These are phyloP conservation scores for Skeletonema costatum DNA, from an alignment of 108 stramenopile species.

Conservation along the genomic window DNA sequence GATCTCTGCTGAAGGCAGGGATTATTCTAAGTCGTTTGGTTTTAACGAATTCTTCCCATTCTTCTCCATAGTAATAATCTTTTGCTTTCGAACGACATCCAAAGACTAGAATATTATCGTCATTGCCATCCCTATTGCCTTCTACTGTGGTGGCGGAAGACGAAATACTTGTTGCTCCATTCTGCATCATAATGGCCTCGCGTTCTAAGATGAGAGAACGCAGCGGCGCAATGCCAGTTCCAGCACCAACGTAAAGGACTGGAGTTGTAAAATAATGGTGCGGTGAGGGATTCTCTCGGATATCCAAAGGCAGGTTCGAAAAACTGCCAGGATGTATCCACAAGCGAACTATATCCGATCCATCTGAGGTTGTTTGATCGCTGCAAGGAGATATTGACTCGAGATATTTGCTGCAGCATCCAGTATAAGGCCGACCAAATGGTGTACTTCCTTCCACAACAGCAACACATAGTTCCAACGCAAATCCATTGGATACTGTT, in stretches of 20 bases:
- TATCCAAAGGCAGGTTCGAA: conserved; percentile 53
- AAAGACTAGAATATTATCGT: conserved; percentile 75
- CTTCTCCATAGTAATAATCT: conserved; percentile 78
- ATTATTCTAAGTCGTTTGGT: conserved; percentile 45
- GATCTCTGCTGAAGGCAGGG: conserved; percentile 80
- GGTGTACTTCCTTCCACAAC: conserved; percentile 76
- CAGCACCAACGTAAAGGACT: conserved; percentile 77
- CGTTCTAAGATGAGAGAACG: conserved; percentile 78
- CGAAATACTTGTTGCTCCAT: neutral
- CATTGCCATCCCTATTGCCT: conserved; percentile 3
- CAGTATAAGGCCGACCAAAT: conserved; percentile 70
- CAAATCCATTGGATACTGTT: conserved; percentile 34
- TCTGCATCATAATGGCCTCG: conserved; percentile 30
- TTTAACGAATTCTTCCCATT: conserved; percentile 58
- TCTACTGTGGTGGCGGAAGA: neutral
- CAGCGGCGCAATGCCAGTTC: conserved; percentile 86
- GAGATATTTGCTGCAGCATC: conserved; percentile 74
- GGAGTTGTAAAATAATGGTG: conserved; percentile 54
- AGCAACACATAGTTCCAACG: conserved; percentile 76
- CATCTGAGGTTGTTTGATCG: neutral
- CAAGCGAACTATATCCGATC: conserved; percentile 39
- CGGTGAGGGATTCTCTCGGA: neutral
- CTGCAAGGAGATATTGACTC: conserved; percentile 17
- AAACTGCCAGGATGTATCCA: conserved; percentile 86
- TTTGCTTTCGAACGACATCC: conserved; percentile 68